These are phyloP conservation scores for Nakaseomyces sp. DNA, from an alignment of 1,139 yeast species.

Conservation along the genomic window DNA sequence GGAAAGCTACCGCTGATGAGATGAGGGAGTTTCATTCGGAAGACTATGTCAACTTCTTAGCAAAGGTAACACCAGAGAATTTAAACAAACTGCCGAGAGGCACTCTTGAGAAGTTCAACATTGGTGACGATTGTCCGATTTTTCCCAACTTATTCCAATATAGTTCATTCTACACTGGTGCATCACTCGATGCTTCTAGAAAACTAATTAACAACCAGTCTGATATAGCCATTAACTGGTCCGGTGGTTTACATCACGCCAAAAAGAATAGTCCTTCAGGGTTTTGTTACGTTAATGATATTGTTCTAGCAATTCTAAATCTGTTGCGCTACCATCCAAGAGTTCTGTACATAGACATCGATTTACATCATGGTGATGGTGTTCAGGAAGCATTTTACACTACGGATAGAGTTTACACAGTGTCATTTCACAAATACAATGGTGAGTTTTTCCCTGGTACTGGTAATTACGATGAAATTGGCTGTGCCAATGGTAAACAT, in stretches of 20 bases:
- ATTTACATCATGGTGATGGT: constrained; percentile 97
- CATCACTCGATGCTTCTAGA: constrained; percentile 85
- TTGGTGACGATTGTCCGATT: constrained; percentile 96
- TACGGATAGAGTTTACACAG: constrained; percentile 95
- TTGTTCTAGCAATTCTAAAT: constrained; percentile 84
- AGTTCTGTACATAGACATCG: constrained; percentile 92
- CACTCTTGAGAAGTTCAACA: constrained; percentile 68
- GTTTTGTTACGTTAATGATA: constrained; percentile 71
- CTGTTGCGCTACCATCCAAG: constrained; percentile 85
- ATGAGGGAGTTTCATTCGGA: constrained; percentile 73
- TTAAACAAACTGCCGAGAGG: constrained; percentile 47
- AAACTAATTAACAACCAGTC: constrained; percentile 76
- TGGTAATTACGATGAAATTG: constrained; percentile 81
- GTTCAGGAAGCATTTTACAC: constrained; percentile 97
- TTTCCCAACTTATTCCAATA: constrained; percentile 92
- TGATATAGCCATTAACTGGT: constrained; percentile 95
- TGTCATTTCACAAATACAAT: constrained; percentile 90
- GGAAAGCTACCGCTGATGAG: constrained; percentile 75
- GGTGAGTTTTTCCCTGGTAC: constrained; percentile 97
- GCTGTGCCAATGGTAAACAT: constrained; percentile 83
- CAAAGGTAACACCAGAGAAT: constrained; percentile 75
- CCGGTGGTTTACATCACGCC: constrained; percentile 96
- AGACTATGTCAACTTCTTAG: constrained; percentile 76
- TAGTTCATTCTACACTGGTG: constrained; percentile 81
- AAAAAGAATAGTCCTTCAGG: constrained; percentile 92